These are phyloP conservation scores for Populus alba DNA, from an alignment of 345 rosid species.

Conservation along the genomic window DNA sequence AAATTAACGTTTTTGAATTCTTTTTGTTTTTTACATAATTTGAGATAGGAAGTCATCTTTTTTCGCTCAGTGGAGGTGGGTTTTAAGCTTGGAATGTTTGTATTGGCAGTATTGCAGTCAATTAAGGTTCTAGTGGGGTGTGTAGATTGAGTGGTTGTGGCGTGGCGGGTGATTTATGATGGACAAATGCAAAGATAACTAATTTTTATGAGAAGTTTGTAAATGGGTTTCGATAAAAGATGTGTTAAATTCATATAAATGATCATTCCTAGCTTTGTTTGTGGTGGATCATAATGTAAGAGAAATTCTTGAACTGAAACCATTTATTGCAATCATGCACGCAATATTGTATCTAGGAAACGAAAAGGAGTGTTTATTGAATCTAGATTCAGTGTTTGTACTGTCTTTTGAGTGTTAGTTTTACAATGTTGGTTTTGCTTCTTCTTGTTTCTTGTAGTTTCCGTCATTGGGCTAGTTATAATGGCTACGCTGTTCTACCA, in stretches of 20 bases:
- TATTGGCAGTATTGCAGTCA: neutral
- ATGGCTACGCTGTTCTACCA: conserved; percentile 89
- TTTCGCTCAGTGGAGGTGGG: neutral
- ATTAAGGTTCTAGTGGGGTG: neutral
- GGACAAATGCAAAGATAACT: neutral
- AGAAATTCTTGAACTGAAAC: neutral
- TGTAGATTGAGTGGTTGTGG: neutral
- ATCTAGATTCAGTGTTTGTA: neutral
- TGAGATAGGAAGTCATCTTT: neutral
- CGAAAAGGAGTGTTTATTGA: neutral
- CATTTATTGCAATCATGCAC: neutral
- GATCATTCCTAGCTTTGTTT: neutral
- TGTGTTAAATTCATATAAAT: neutral
- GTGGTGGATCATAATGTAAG: neutral
- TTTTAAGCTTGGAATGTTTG: neutral
- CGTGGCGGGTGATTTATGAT: neutral
- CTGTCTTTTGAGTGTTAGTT: neutral
- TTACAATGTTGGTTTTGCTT: neutral
- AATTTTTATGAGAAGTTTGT: neutral
- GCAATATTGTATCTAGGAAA: neutral
- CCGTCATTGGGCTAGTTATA: conserved; percentile 70
- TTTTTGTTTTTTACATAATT: neutral
- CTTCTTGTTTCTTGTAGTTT: conserved; percentile 50
- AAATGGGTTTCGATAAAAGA: neutral
- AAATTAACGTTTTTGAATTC: neutral